A percentile compares a stretch with the other conserved stretches of the same genome.
phyloP scores from a whole-genome alignment of 208 protist species.

The Leishmania mexicana region DNA sequence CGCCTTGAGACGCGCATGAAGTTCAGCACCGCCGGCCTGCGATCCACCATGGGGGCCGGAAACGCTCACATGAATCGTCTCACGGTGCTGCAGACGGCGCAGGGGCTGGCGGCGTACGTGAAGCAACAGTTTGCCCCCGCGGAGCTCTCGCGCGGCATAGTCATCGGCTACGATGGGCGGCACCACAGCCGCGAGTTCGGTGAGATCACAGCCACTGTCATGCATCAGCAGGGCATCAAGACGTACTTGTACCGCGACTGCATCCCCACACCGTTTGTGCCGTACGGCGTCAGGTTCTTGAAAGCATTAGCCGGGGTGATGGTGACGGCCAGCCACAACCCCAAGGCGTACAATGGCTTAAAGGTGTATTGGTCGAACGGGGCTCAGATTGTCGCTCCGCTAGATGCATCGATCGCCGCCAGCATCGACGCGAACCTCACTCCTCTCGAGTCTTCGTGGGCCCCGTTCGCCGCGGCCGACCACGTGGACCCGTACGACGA shows the following conservation, averaged over 20 bases:
- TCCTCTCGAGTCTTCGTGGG: slow-evolving; percentile 76
- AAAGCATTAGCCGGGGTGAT: slow-evolving; percentile 92
- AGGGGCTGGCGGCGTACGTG: slow-evolving; percentile 82
- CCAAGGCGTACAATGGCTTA: slow-evolving; percentile 99
- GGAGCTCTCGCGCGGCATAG: slow-evolving; percentile 66
- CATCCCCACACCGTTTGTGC: slow-evolving; percentile 94
- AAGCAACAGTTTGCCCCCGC: slow-evolving; percentile 37
- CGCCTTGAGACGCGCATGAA: slow-evolving; percentile 86
- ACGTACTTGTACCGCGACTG: slow-evolving; percentile 88
- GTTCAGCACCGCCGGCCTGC: slow-evolving; percentile 97
- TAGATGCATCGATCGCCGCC: slow-evolving; percentile 93
- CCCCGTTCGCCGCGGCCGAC: slow-evolving; percentile 33
- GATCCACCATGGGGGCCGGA: slow-evolving; percentile 93
- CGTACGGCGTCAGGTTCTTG: slow-evolving; percentile 67
- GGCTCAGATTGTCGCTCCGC: slow-evolving; percentile 95
- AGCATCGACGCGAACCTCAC: slow-evolving; percentile 89
- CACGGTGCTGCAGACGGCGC: slow-evolving; percentile 95
- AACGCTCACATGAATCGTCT: slow-evolving; percentile 96
- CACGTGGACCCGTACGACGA: slow-evolving; percentile 63
- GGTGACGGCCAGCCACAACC: slow-evolving; percentile 99
- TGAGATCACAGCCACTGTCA: slow-evolving; percentile 83
- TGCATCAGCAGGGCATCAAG: slow-evolving; percentile 72
- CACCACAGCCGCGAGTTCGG: slow-evolving; percentile 93
- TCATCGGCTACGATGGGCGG: slow-evolving; percentile 97
- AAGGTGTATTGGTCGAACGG: slow-evolving; percentile 98